A percentile compares a stretch with the other conserved stretches of the same genome.
Conservation (phyloP, 768 basidiomycete species). For the Paxillus ammoniavirescens region DNA sequence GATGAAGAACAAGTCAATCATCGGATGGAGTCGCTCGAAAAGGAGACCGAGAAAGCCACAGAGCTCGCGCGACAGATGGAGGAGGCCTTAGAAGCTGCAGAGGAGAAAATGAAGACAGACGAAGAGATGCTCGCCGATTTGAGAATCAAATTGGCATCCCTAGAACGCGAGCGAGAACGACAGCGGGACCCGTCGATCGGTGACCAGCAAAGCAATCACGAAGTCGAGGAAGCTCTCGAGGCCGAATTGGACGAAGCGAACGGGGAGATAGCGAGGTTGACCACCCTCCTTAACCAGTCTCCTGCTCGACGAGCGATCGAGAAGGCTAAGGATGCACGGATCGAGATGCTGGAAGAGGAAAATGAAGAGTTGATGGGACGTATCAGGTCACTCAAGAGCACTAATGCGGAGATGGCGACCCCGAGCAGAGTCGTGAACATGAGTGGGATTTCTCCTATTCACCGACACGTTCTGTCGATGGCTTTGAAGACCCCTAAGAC, state of each 20-base stretch:
- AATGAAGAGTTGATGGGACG: conserved; percentile 75
- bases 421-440: conserved; percentile 54
- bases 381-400: conserved; percentile 55
- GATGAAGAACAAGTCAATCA: conserved; percentile 49
- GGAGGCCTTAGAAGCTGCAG: conserved; percentile 71
- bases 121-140: conserved; percentile 52
- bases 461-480: conserved; percentile 68
- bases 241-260: conserved; percentile 75
- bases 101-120: conserved; percentile 66
- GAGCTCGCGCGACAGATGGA: conserved; percentile 69
- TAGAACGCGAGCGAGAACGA: conserved; percentile 58
- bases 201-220: conserved; percentile 39
- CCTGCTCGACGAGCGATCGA: conserved; percentile 78
- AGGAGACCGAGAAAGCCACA: conserved; percentile 48
- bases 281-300: conserved; percentile 65
- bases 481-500: conserved; percentile 70
- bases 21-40: conserved; percentile 50
- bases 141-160: conserved; percentile 45
- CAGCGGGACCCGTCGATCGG: conserved; percentile 24
- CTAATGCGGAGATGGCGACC: conserved; percentile 51
- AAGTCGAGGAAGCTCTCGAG: conserved; percentile 63
- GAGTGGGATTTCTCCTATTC: conserved; percentile 73
- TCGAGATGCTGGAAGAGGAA: conserved; percentile 74
- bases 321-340: conserved; percentile 70
- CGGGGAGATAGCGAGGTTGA: conserved; percentile 69